These are phyloP conservation scores for Usnea hakonensis DNA, from an alignment of 495 filamentous ascomycete genomes.

Conservation along the genomic window DNA sequence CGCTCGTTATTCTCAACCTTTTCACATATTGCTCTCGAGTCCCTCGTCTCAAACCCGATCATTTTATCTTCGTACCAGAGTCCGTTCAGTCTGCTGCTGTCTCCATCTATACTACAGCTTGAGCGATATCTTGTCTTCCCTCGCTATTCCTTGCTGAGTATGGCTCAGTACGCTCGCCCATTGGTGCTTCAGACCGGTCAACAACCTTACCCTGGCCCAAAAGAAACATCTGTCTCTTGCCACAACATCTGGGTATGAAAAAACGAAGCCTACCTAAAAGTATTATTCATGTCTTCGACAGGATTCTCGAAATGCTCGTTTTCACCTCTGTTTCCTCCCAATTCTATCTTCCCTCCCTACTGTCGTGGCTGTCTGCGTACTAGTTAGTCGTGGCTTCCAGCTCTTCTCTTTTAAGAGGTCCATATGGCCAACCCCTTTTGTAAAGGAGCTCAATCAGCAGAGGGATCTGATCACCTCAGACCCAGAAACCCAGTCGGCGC, in stretches of 20 bases:
- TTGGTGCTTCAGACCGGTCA: neutral
- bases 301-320: neutral
- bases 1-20: no score
- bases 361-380: constrained; percentile 33
- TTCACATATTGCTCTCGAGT: neutral
- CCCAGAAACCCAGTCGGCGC: constrained; percentile 24
- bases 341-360: constrained; percentile 30
- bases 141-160: neutral
- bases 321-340: neutral
- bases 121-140: neutral
- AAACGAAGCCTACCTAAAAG: neutral
- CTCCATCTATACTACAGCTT: neutral
- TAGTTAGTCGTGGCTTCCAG: constrained; percentile 32
- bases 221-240: neutral
- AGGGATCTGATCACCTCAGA: constrained; percentile 27
- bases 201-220: neutral
- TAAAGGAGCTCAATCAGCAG: constrained; percentile 34
- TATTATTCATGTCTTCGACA: neutral
- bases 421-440: constrained; percentile 44
- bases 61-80: no score
- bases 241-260: neutral
- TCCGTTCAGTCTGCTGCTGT: neutral
- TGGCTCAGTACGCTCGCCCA: neutral
- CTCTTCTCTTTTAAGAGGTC: constrained; percentile 31
- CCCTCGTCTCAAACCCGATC: neutral